Base-by-base conservation (phyloP, 1,284 basidiomycete species). In the Leccinum brunneo-olivaceum region DNA sequence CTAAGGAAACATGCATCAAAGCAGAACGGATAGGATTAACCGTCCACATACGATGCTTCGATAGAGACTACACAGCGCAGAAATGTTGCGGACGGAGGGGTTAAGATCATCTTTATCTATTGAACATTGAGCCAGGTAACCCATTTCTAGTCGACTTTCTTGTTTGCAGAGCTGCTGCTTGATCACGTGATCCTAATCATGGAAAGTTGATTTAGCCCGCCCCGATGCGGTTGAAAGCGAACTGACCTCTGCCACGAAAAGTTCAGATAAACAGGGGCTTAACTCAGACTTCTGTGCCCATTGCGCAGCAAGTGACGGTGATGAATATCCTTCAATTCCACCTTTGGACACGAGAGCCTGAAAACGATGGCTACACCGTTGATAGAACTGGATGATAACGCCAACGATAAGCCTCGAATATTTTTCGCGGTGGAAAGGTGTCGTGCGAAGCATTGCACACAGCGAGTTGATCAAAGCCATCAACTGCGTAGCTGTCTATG, bases 371-470 rank as follows among this genome's bases (percentile, higher is more conserved):
- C 86, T 91, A 57, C 93, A 96, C 30, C 87, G 81, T 60, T 96
- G 91, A 59, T 98, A 98, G 63, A 94, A 98, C 62, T 97, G 93
- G 28, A 96, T 90, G 39, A 98, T 87, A 33, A 97, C 87, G n/a
- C 88, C 85, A 19, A 98, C 77, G 49, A 98, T 92, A 29, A 98
- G 71, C n/a, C 91, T 79, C 23, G 90, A 84, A 63, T 97, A 94
- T 61, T 84, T 92, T 61, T 98, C 95, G 47, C 85, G 78, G 57
- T 98, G 94, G 69, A 98, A 98, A 0, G 95, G 93, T n/a, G 91
- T 93, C 12, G 84, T 85, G 44, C 83, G 77, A 8, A 98, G 76
- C 92, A 98, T 97, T 7, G 79, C 76, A 57, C 93, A 97, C 2
- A 98, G 71, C 2, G 89, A 93, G 60, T 96, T 94, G 56, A 96